Evolutionary conservation across 2,329 filamentous ascomycete genomes (phyloP), one percentile per base, ranked within the genome.

Genomic region (Akanthomyces uredinophilus): DNA sequence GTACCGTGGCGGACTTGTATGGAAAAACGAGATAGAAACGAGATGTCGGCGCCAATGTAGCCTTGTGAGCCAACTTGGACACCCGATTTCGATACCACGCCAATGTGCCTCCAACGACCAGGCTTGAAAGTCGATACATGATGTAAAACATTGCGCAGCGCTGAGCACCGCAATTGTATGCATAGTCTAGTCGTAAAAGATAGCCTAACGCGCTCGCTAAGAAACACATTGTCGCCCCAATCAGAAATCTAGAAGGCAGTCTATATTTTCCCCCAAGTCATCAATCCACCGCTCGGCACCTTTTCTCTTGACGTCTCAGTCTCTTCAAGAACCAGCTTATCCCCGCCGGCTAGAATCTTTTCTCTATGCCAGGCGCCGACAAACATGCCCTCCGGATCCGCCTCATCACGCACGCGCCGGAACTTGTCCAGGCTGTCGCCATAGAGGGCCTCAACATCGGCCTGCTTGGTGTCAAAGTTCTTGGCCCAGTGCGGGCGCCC

Each of bases 401-500:
- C 86, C 58, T 86, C 80, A 63, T 88, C 81, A 59, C 92, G 82
- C 7, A 96, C 81, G 32, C 80, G 77, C 46, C 89, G 79, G 83
- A 89, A 96, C 52, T 83, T 76, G 20, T 80, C 75, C 63, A 96
- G 78, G 53, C 87, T 78, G n/a, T 80, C 73, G 46, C 88, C 88
- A 71, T 95, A 96, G 73, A 91, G 85, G 1, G 74, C 72, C 63
- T 84, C 81, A 49, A 96, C 81, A 35, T 90, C 85, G 0, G 78
- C 69, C 13, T 83, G 81, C 4, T 83, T 80, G 10, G 82, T 81
- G 52, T 81, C 78, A 74, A 96, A 96, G 73, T 96, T 96, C 82
- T 96, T 96, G 8, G 92, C 92, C 91, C 92, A 96, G 75, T 96
- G 92, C 20, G 92, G 92, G 51, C 84, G 84, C 10, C 89, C 92